These are phyloP conservation scores for Hemisphaericaspora xylofermentans DNA, from an alignment of 1,139 yeast species.

Conservation along the genomic window DNA sequence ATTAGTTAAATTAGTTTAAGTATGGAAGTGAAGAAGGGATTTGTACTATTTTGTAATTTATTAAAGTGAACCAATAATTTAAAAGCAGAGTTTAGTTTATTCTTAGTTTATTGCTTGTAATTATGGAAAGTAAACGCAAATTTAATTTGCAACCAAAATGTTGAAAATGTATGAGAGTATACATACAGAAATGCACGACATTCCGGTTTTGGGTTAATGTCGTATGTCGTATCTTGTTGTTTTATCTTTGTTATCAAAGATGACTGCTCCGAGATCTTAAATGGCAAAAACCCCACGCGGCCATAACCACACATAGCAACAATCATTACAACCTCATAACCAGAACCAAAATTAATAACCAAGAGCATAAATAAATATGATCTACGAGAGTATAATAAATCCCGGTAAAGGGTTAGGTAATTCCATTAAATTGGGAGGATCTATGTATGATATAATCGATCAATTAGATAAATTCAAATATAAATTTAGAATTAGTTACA, in stretches of 20 bases:
- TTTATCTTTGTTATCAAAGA: neutral
- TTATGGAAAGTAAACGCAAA: too few species aligned
- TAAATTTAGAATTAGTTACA: constrained; percentile 28
- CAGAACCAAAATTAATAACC: neutral
- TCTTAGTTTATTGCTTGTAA: too few species aligned
- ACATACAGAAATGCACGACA: too few species aligned
- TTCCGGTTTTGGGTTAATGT: too few species aligned
- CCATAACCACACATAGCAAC: neutral
- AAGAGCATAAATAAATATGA: constrained; percentile 14
- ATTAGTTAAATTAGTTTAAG: neutral
- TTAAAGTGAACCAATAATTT: neutral
- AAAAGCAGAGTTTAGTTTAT: too few species aligned
- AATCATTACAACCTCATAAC: neutral
- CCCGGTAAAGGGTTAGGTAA: constrained; percentile 40
- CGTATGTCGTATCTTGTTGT: neutral
- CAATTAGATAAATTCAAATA: constrained; percentile 25
- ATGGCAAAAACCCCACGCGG: too few species aligned
- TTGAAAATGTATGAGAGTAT: too few species aligned
- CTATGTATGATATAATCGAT: constrained; percentile 27
- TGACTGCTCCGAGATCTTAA: too few species aligned
- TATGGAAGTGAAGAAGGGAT: neutral
- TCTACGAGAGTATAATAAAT: constrained; percentile 22
- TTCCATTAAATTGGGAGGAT: constrained; percentile 26
- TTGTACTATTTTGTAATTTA: neutral
- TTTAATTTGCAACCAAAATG: too few species aligned